phyloP scores from a whole-genome alignment of 768 basidiomycete species.

The Albatrellus ellisii region DNA sequence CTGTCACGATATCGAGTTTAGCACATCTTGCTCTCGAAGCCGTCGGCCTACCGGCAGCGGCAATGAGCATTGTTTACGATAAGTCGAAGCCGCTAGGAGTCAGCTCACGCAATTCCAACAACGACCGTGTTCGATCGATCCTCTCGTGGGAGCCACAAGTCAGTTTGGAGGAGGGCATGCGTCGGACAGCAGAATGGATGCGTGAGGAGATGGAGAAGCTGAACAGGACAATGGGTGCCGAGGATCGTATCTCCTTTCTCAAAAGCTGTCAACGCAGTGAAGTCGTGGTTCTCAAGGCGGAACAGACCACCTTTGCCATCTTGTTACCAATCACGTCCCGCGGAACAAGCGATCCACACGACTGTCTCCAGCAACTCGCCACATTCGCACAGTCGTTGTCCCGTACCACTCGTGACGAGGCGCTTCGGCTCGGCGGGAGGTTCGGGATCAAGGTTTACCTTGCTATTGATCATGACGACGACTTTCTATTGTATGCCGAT shows the following conservation, averaged over 20 bases:
- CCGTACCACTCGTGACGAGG: slow-evolving; percentile 34
- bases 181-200: slow-evolving; percentile 35
- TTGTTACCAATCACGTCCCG: slow-evolving; percentile 48
- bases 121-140: slow-evolving; percentile 20
- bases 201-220: slow-evolving; percentile 21
- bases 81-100: slow-evolving; percentile 31
- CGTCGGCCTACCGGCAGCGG: slow-evolving; percentile 18
- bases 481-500: slow-evolving; percentile 20
- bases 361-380: slow-evolving; percentile 30
- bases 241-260: slow-evolving; percentile 13
- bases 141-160: slow-evolving; percentile 32
- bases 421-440: slow-evolving; percentile 18
- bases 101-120: slow-evolving; percentile 38
- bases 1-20: slow-evolving; percentile 29
- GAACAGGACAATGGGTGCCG: slow-evolving; percentile 5
- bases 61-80: slow-evolving; percentile 20
- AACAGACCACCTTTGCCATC: slow-evolving; percentile 32
- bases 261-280: slow-evolving; percentile 22
- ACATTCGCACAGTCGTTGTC: slow-evolving; percentile 30
- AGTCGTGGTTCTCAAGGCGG: slow-evolving; percentile 24
- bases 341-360: slow-evolving; percentile 20
- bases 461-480: slow-evolving; percentile 38
- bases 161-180: slow-evolving; percentile 34
- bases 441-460: slow-evolving; percentile 35
- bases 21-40: slow-evolving; percentile 26